phyloP scores from a whole-genome alignment of 2,329 filamentous ascomycete genomes.

The Calonectria pseudoreteaudii region DNA sequence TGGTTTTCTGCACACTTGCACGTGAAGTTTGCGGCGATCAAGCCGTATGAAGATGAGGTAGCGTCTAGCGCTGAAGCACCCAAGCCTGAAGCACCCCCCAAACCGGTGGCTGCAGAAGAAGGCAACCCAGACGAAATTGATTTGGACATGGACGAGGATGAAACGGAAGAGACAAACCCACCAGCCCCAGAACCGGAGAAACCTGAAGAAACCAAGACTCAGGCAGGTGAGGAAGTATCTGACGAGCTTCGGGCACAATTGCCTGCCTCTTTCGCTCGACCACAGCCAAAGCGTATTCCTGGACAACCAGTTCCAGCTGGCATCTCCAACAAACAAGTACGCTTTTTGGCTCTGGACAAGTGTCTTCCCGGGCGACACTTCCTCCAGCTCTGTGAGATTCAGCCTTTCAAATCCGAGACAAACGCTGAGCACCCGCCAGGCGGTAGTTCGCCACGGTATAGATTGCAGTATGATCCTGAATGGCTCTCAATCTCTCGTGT shows the following conservation, averaged over 20 bases:
- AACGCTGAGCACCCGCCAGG: conserved; percentile 32
- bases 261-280: conserved; percentile 77
- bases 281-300: conserved; percentile 54
- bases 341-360: conserved; percentile 93
- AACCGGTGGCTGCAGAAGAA: conserved; percentile 27
- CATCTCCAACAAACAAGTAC: conserved; percentile 83
- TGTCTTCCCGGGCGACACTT: conserved; percentile 84
- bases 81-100: conserved; percentile 7
- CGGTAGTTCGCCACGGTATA: conserved; percentile 57
- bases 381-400: conserved; percentile 79
- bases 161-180: conserved; percentile 38
- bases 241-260: conserved; percentile 78
- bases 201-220: conserved; percentile 21
- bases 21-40: conserved; percentile 83
- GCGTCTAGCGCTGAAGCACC: conserved; percentile 32
- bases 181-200: conserved; percentile 8
- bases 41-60: conserved; percentile 62
- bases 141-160: conserved; percentile 71
- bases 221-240: conserved; percentile 59
- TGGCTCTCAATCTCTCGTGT: conserved; percentile 94
- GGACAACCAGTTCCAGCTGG: conserved; percentile 74
- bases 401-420: conserved; percentile 55
- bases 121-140: conserved; percentile 78
- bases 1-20: conserved; percentile 98
- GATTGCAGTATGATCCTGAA: conserved; percentile 87